Evolutionary conservation across 768 basidiomycete species (phyloP), one percentile per base, ranked within the genome.

Genomic region (Agrocybe chaxingu): DNA sequence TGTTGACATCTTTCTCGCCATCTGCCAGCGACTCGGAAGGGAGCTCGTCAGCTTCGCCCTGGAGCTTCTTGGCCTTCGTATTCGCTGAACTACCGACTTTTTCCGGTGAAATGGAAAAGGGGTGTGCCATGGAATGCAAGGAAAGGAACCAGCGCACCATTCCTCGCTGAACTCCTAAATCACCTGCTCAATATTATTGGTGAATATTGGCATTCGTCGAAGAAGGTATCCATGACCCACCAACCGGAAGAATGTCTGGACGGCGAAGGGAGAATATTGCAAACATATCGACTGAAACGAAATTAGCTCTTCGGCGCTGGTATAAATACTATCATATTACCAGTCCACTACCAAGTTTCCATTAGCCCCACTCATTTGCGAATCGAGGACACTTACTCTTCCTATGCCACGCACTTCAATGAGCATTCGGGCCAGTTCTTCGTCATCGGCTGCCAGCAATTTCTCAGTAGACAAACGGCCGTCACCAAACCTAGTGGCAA

Each of bases 201-300:
- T 29, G 32, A 36, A 44, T 44, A 36, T 7, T 9, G 18, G 8
- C 36, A 24, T 46, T 38, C 43, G 24, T 51, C 8, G 11, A 18
- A 39, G 37, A 40, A 36, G 34, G 9, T 8, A 30, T 47, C 37
- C 36, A 31, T 16, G 12, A 43, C 31, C 34, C 52, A 69, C 71
- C 67, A 54, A 74, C 67, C 42, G 72, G 68, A 19, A 95, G 74
- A 47, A 97, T 87, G 63, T 95, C 82, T 1, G 89, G 89, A 13
- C 92, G 82, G 0, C 91, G 77, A 31, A 94, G 72, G 2, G 89
- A 87, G 67, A 95, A 96, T 39, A 97, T 90, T 10, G 88, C 79
- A 61, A 95, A 95, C 93, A 95, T 95, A 59, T 93, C 85, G n/a
- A 92, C 90, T 78, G 68, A 49, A 47, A 46, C 45, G 37, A 45